Base-by-base conservation (phyloP, 176 grass and related monocot genomes). In the Triticum turgidum region DNA sequence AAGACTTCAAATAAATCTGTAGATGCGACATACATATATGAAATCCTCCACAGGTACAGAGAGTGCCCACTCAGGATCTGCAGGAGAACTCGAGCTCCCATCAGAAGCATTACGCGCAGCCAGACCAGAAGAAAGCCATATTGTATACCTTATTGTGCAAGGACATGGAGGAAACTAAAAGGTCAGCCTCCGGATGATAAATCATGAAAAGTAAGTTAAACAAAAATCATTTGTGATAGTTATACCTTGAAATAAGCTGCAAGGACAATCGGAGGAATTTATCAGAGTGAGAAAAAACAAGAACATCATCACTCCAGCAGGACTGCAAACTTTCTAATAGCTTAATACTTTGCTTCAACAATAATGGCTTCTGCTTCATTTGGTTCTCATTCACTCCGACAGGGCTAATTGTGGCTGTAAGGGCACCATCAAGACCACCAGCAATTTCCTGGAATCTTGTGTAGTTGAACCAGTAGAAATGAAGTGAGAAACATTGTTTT, bases 381-480 rank as follows among this genome's bases (percentile, higher is more conserved):
- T 93, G 80, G 85, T 71, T 81, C 6, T 74, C 80, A 33, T 85
- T 82, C 9, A 37, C 83, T 85, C 89, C 92, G 9, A 87, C 81
- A 69, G 90, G 89, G 56, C 64, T 91, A 91, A 99, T 85, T 38
- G 80, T 76, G 39, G 69, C 65, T 22, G 87, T 93, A 72, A 99
- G 86, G 2, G 77, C 76, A 88, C 94, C 92, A 90, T 99, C 97
- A 83, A 99, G 87, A 80, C 85, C 87, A 83, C 97, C 94, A 70
- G 97, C 97, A 92, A 99, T 96, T 87, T 96, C 97, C 90, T 99
- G 97, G 92, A 99, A 99, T 84, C 97, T 99, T 88, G 88, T 84
- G 35, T 54, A 90, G 83, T 80, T 66, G 69, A 90, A 91, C 6
- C 63, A 79, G 68, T 71, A 71, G n/a, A 27, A 71, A 83, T 73